Evolutionary conservation across 345 rosid species (phyloP), one percentile per base, ranked within the genome.

Genomic region (Trapa bicornis): DNA sequence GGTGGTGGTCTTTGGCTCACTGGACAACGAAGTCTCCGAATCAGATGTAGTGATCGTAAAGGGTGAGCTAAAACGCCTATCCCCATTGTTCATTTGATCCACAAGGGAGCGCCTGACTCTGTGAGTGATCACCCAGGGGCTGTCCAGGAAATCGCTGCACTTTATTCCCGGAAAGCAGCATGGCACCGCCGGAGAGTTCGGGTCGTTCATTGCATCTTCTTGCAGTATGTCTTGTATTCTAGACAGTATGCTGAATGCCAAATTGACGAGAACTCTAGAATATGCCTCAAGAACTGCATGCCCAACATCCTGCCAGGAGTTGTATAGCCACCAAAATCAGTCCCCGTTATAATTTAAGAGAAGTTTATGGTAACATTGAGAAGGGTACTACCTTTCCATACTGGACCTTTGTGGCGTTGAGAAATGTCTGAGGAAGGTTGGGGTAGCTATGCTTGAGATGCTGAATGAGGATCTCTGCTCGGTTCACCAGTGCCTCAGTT

Each of bases 371-470:
- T 37, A 56, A n/a, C 16, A 43, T 22, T 13, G 43, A 17, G 33
- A 15, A 0, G 33, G 69, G 71, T 75, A 73, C 29, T 68, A 90
- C 99, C 92, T 87, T 90, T 80, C 96, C 96, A 42, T 82, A 94
- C 32, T 91, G 94, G 79, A 94, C 78, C 82, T 94, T 94, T 47
- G 89, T 80, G 67, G 86, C 87, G 68, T 88, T 87, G 22, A 94
- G 85, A 80, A 90, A 94, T 35, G 99, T 82, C n/a, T 81, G 96
- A 56, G 99, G 89, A 64, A 91, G 97, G 75, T 85, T 94, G 3
- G 87, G 94, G 73, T 84, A 78, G 73, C 66, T 84, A 63, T 74
- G 65, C 78, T 88, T 91, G 43, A 94, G 76, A 52, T 76, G 75
- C 64, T 69, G 81, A 58, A 82, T 54, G 67, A 88, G 86, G 41